Base-by-base conservation (phyloP, 331 rosid genomes). In the Malus hybrid region DNA sequence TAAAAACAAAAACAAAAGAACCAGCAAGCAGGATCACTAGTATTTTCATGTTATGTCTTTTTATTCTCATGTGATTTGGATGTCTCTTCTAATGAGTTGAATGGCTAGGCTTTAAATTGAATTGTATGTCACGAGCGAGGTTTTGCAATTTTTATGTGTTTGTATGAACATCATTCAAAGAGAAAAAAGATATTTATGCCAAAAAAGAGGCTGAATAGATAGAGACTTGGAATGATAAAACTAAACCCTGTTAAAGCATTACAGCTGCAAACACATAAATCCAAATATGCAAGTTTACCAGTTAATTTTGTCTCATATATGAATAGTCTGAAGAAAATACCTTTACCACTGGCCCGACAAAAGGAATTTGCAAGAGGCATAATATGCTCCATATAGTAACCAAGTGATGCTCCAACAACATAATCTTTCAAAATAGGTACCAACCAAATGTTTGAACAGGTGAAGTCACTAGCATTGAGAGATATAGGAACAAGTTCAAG, bases 331-430 rank as follows among this genome's bases (percentile, higher is more conserved):
- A 39, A 71, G 44, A 66, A 66, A 52, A 69, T 86, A 92, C 99
- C 99, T 89, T 90, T 86, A 66, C 56, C 75, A 79, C 93, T 82
- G 79, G 96, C 96, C 69, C 70, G 75, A 85, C 84, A 83, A 82
- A 94, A 90, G 81, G 91, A 85, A 73, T 87, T 92, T 12, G 97
- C 99, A 84, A 94, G 99, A 64, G 96, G 96, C 84, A 86, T 61
- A 61, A 94, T 80, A 80, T 87, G 82, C 58, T 90, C 90, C 77
- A 87, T 71, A 79, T 89, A 92, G 81, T 82, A 94, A 75, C 81
- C 85, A 71, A 94, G 88, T 20, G 99, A 86, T 76, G 97, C 87
- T 82, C 95, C 93, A 81, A 70, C 73, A 63, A 88, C 88, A 90
- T 85, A 86, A 55, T 72, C 74, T 82, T 85, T 90, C 81, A 94